Conservation (phyloP, 73 alveolate species). For the Loxodes magnus region DNA sequence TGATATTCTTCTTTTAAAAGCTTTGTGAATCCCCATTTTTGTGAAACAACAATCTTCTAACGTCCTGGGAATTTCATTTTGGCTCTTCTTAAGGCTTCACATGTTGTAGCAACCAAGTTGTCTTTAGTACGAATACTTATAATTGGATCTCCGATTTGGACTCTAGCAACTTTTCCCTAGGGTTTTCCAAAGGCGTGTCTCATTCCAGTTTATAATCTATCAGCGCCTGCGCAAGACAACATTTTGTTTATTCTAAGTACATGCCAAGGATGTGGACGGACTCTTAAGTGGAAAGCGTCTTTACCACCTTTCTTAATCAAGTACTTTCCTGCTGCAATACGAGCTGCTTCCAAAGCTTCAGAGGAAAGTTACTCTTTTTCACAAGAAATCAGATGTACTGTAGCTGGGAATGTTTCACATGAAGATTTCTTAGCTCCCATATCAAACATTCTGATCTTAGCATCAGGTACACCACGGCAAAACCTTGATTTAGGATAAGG, state of each 20-base stretch:
- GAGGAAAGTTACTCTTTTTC: constrained; percentile 93
- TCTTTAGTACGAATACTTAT: constrained; percentile 61
- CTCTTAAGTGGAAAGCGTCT: constrained; percentile 86
- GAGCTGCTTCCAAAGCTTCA: constrained; percentile 99
- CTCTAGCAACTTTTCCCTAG: constrained; percentile 95
- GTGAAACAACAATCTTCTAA: constrained; percentile 87
- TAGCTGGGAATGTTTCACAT: constrained; percentile 29
- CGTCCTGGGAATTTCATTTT: constrained; percentile 97
- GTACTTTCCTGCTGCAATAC: constrained; percentile 95
- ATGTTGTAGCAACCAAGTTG: constrained; percentile 63
- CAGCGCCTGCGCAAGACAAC: constrained; percentile 99
- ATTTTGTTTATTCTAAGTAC: constrained; percentile 96
- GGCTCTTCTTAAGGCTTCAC: constrained; percentile 92
- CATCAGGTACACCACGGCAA: constrained; percentile 90
- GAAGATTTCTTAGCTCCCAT: constrained; percentile 44
- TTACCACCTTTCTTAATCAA: constrained; percentile 70
- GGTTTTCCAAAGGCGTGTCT: constrained; percentile 99
- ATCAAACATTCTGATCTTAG: constrained; percentile 81
- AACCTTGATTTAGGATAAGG: constrained; percentile 97
- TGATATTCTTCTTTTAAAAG: constrained; percentile 74
- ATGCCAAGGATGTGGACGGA: constrained; percentile 96
- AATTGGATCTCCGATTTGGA: constrained; percentile 74
- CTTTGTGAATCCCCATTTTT: constrained; percentile 97
- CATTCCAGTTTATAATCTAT: constrained; percentile 98
- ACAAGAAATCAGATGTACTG: constrained; percentile 84